Percentiles rank a stretch among this genome's conserved stretches.
Evolutionary conservation across 306 rosid genomes (phyloP).

Genomic region (Mimosa pudica): DNA sequence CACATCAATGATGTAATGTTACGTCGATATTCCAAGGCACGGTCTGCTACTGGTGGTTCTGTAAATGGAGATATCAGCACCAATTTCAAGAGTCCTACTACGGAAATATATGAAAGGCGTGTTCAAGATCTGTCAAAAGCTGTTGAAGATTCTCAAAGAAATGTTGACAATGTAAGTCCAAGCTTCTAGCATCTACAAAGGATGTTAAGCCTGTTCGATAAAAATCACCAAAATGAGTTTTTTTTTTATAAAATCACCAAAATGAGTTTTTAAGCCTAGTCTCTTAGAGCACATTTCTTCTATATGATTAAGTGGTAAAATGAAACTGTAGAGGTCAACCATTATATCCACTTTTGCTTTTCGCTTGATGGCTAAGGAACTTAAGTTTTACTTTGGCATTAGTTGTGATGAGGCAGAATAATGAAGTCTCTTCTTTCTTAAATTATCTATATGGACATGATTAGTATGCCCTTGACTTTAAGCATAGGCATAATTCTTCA

Average conservation of each 20-base stretch:
- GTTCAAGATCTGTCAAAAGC: conserved; percentile 76
- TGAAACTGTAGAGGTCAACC: neutral
- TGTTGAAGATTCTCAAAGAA: conserved; percentile 81
- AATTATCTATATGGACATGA: neutral
- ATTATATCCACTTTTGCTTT: neutral
- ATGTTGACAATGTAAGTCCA: conserved; percentile 71
- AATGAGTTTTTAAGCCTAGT: conserved; percentile 7
- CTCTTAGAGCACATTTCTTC: neutral
- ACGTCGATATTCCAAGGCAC: conserved; percentile 94
- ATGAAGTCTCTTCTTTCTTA: conserved; percentile 2
- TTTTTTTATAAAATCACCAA: conserved; percentile 10
- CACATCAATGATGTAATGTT: conserved; percentile 97
- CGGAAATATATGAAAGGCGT: conserved; percentile 69
- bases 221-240: conserved; percentile 24
- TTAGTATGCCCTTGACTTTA: neutral
- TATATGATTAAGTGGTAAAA: conserved; percentile 25
- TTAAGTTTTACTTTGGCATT: conserved; percentile 13
- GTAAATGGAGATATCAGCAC: conserved; percentile 64
- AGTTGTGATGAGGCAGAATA: conserved; percentile 10
- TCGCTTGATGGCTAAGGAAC: neutral
- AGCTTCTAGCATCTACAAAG: conserved; percentile 11
- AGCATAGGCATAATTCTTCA: neutral
- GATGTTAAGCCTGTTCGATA: conserved; percentile 16
- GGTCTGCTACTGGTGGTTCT: conserved; percentile 61
- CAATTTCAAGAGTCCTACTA: conserved; percentile 57